Conservation (phyloP, 345 rosid genomes). For the Hibiscus mutabilis region DNA sequence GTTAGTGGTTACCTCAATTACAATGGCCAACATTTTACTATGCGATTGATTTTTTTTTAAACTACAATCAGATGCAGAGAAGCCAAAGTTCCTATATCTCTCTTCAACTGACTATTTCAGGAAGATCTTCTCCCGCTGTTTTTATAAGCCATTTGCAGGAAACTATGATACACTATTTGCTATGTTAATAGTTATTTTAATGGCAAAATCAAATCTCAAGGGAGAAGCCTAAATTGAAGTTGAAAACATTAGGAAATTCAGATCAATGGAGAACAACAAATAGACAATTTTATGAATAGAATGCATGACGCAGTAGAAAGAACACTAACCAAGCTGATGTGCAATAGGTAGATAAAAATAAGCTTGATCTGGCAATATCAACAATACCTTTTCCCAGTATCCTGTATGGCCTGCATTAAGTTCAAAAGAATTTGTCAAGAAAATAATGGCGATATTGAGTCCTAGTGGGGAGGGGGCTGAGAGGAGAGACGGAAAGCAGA, state of each 20-base stretch:
- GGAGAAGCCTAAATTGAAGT: background rate
- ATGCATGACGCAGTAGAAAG: slow-evolving; percentile 10
- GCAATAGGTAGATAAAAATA: slow-evolving; percentile 79
- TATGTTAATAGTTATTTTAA: background rate
- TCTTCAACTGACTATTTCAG: too few relatives aligned
- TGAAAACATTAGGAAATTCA: background rate
- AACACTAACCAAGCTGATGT: slow-evolving; percentile 82
- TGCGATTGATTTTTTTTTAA: background rate
- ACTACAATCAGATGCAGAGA: background rate
- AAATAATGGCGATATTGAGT: background rate
- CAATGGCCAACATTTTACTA: background rate
- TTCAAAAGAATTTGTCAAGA: slow-evolving; percentile 11
- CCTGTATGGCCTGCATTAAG: slow-evolving; percentile 54
- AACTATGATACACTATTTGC: background rate
- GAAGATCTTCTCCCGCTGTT: background rate
- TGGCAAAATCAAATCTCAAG: background rate
- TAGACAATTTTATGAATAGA: background rate
- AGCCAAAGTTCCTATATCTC: background rate
- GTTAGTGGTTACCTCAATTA: background rate
- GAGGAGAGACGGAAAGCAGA: background rate
- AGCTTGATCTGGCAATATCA: slow-evolving; percentile 90
- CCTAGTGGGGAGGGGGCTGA: background rate
- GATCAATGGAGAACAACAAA: background rate
- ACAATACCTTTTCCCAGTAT: slow-evolving; percentile 71
- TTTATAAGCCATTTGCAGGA: background rate